Conservation (phyloP, 306 rosid genomes). For the Trifolium dubium region DNA sequence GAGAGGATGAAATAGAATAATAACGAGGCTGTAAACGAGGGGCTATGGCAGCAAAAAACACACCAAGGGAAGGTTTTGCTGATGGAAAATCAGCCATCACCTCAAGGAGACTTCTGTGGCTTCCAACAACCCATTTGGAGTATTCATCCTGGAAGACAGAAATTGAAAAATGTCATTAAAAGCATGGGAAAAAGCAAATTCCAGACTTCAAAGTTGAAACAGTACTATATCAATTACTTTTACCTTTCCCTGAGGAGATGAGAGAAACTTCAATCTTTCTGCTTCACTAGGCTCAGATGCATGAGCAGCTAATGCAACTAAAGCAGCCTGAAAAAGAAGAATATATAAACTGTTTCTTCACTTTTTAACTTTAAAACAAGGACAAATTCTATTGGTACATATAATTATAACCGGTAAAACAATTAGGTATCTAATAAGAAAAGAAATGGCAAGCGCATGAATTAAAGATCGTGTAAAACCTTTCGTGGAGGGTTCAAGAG, state of each 20-base stretch:
- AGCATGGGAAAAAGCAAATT: neutral
- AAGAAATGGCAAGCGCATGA: slow-evolving; percentile 19
- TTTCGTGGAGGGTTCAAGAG: slow-evolving; percentile 87
- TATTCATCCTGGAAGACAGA: slow-evolving; percentile 79
- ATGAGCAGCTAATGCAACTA: slow-evolving; percentile 86
- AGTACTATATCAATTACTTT: slow-evolving; percentile 11
- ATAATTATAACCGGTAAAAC: slow-evolving; percentile 5
- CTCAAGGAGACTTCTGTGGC: slow-evolving; percentile 94
- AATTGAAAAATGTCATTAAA: slow-evolving; percentile 13
- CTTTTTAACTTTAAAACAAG: slow-evolving; percentile 16
- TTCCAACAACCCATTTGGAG: slow-evolving; percentile 85
- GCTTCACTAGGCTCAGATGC: slow-evolving; percentile 81
- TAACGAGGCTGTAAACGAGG: slow-evolving; percentile 95
- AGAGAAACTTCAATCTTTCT: slow-evolving; percentile 73
- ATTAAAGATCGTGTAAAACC: slow-evolving; percentile 51
- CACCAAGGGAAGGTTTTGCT: slow-evolving; percentile 90
- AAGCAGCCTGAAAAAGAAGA: slow-evolving; percentile 67
- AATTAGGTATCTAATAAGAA: slow-evolving; percentile 2
- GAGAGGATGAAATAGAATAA: slow-evolving; percentile 97
- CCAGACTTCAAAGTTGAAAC: neutral
- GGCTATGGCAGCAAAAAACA: slow-evolving; percentile 90
- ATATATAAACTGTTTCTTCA: slow-evolving; percentile 6
- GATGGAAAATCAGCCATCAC: slow-evolving; percentile 95
- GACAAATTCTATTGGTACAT: slow-evolving; percentile 20
- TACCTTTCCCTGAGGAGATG: slow-evolving; percentile 96